Conservation (phyloP, 2,329 filamentous ascomycete species). For the Penicillium paneum region DNA sequence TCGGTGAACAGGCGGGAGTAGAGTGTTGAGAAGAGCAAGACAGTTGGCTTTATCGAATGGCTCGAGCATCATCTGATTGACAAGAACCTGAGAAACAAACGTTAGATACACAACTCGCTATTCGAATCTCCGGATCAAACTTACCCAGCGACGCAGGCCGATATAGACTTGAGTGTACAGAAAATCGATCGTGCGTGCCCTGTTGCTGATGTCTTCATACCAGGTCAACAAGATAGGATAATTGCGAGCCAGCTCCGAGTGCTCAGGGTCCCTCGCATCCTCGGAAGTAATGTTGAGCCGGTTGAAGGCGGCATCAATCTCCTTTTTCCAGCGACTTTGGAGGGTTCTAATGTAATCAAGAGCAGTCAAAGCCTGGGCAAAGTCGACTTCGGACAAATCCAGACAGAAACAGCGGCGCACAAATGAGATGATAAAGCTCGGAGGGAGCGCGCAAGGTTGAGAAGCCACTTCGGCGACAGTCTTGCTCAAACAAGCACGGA, state of each 20-base stretch:
- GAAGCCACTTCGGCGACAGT: conserved; percentile 58
- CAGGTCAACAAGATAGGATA: conserved; percentile 56
- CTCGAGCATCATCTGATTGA: conserved; percentile 61
- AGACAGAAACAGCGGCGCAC: conserved; percentile 58
- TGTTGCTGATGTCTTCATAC: conserved; percentile 52
- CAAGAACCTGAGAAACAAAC: conserved; percentile 49
- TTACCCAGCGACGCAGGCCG: conserved; percentile 61
- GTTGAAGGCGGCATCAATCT: conserved; percentile 54
- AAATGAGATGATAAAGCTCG: conserved; percentile 61
- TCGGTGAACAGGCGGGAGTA: conserved; percentile 57
- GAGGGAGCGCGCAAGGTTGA: conserved; percentile 61
- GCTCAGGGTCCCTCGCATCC: conserved; percentile 43
- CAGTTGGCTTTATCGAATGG: conserved; percentile 65
- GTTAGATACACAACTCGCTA: background rate
- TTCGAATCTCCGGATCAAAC: conserved; percentile 22
- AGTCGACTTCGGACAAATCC: conserved; percentile 59
- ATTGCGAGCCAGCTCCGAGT: conserved; percentile 48
- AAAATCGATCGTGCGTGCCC: conserved; percentile 52
- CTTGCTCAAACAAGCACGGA: conserved; percentile 42
- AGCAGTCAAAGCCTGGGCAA: conserved; percentile 62
- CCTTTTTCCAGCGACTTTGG: conserved; percentile 58
- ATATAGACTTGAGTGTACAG: conserved; percentile 62
- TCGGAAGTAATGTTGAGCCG: conserved; percentile 53
- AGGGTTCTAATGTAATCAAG: conserved; percentile 65
- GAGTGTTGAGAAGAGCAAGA: conserved; percentile 65